These are phyloP conservation scores for Psilocybe tampanensis DNA, from an alignment of 768 basidiomycete species.

Conservation along the genomic window DNA sequence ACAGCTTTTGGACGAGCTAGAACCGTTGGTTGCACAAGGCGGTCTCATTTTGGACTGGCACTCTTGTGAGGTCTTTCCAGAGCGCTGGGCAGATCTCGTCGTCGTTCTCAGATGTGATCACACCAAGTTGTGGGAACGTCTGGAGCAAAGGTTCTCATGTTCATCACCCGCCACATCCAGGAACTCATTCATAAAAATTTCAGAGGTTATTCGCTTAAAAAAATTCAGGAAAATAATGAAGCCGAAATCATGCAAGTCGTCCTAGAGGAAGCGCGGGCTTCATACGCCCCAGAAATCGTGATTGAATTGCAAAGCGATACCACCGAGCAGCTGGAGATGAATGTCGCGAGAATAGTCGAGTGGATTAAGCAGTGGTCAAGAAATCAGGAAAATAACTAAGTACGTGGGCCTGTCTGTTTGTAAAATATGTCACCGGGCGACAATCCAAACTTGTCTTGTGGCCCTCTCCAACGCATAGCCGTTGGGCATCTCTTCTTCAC, in stretches of 20 bases:
- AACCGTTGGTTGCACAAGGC: constrained; percentile 66
- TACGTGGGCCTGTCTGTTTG: background rate
- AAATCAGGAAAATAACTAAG: constrained; percentile 31
- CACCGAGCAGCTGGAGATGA: constrained; percentile 80
- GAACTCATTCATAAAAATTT: constrained; percentile 5
- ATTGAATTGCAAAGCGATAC: constrained; percentile 81
- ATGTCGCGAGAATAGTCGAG: constrained; percentile 82
- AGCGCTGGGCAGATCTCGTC: constrained; percentile 95
- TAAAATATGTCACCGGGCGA: background rate
- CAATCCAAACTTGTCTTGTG: constrained; percentile 20
- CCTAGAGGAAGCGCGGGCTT: constrained; percentile 82
- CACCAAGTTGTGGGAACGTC: constrained; percentile 81
- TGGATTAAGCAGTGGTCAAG: constrained; percentile 83
- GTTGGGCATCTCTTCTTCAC: constrained; percentile 29
- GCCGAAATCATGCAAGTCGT: constrained; percentile 98
- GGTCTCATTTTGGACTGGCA: constrained; percentile 95
- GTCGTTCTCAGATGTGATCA: constrained; percentile 93
- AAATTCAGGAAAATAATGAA: constrained; percentile 98
- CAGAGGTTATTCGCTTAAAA: constrained; percentile 87
- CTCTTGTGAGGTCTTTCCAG: constrained; percentile 90
- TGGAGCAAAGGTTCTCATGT: constrained; percentile 78
- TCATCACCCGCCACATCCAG: constrained; percentile 2
- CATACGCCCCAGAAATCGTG: constrained; percentile 85
- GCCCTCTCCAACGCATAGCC: constrained; percentile 32
- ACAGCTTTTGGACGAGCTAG: constrained; percentile 88